These are phyloP conservation scores for sorghum (Sorghum bicolor) DNA, from an alignment of 176 grass and related monocot genomes.

Conservation along the genomic window Sorghum_bicolor_NCBIv3 NC_012873.2:3283001-3283500, in stretches of 20 bases:
- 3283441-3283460: no score
- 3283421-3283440: no score
- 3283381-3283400: no score
- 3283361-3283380: no score
- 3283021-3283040: background rate
- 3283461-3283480: no score
- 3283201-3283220: background rate
- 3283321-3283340: background rate
- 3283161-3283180: background rate
- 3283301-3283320: background rate
- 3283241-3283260: background rate
- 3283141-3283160: background rate
- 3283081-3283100: background rate
- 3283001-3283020: no score
- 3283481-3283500: no score
- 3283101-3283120: background rate
- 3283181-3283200: background rate
- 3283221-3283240: background rate
- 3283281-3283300: background rate
- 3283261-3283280: background rate
- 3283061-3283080: background rate
- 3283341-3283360: no score
- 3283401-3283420: no score
- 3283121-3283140: background rate
- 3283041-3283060: background rate